These are phyloP conservation scores for Leccinum sublutescens DNA, from an alignment of 768 basidiomycete genomes.

Conservation along the genomic window DNA sequence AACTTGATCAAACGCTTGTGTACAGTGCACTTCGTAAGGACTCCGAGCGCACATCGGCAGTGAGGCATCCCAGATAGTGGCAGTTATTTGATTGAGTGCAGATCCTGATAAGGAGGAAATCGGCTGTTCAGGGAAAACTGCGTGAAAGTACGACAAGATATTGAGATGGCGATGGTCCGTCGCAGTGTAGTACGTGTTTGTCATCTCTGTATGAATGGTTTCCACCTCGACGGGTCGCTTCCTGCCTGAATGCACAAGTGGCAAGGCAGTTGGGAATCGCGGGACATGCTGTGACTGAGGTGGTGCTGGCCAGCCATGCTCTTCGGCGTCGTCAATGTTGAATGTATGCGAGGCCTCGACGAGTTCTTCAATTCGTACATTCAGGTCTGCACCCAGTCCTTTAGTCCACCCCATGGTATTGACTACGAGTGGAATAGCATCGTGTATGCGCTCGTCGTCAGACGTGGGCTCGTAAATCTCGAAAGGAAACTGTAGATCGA, in stretches of 20 bases:
- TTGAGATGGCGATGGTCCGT: conserved; percentile 70
- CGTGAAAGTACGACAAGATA: conserved; percentile 79
- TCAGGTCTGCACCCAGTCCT: conserved; percentile 85
- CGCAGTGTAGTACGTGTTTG: conserved; percentile 35
- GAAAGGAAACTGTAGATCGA: conserved; percentile 60
- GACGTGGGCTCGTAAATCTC: conserved; percentile 28
- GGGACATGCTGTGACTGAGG: conserved; percentile 7
- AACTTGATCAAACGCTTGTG: conserved; percentile 57
- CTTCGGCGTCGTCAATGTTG: conserved; percentile 22
- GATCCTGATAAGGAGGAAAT: conserved; percentile 13
- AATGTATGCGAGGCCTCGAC: conserved; percentile 47
- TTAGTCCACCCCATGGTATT: conserved; percentile 99
- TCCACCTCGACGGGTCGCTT: conserved; percentile 31
- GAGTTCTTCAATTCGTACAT: conserved; percentile 63
- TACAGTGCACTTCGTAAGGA: conserved; percentile 72
- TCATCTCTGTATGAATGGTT: conserved; percentile 40
- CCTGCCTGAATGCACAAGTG: background rate
- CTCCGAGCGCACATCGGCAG: conserved; percentile 63
- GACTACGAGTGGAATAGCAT: conserved; percentile 77
- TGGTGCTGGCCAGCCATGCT: conserved; percentile 20
- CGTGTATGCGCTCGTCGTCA: conserved; percentile 42
- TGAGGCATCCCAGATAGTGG: conserved; percentile 60
- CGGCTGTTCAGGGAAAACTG: conserved; percentile 35
- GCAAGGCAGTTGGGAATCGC: background rate
- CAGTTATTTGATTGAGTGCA: conserved; percentile 36